These are phyloP conservation scores for Striga asiatica DNA, from an alignment of 257 asterid genomes.

Conservation along the genomic window DNA sequence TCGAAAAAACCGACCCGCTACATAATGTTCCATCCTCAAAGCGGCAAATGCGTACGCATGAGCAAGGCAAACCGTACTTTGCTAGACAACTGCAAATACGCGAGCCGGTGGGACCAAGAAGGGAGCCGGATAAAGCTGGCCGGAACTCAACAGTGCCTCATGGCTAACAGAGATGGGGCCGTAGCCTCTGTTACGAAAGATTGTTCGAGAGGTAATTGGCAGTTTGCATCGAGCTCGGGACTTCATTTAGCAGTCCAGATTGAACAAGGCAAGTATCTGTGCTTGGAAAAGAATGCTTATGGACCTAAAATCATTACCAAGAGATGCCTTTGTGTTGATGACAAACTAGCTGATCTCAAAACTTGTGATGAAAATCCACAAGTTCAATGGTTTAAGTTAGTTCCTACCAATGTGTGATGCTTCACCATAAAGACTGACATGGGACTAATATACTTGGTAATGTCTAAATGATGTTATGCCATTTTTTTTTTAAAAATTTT, in stretches of 20 bases:
- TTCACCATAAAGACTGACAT: no score
- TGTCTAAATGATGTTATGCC: no score
- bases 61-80: no score
- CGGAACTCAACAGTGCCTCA: conserved; percentile 25
- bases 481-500: no score
- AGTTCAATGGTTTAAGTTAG: conserved; percentile 57
- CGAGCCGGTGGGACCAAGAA: conserved; percentile 33
- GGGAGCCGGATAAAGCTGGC: conserved; percentile 26
- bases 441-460: no score
- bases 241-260: conserved; percentile 38
- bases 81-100: conserved; percentile 21
- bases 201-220: conserved; percentile 42
- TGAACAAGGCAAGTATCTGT: conserved; percentile 29
- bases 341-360: conserved; percentile 23
- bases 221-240: conserved; percentile 28
- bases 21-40: no score
- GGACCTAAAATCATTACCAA: conserved; percentile 27
- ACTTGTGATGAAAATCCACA: conserved; percentile 43
- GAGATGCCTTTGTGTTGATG: conserved; percentile 43
- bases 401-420: conserved; percentile 35
- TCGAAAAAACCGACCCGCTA: no score
- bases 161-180: conserved; percentile 24
- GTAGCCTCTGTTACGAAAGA: conserved; percentile 24
- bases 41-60: no score
- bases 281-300: conserved; percentile 38